Conservation (phyloP, 2,329 filamentous ascomycete species). For the Aspergillus puulaauensis region DNA sequence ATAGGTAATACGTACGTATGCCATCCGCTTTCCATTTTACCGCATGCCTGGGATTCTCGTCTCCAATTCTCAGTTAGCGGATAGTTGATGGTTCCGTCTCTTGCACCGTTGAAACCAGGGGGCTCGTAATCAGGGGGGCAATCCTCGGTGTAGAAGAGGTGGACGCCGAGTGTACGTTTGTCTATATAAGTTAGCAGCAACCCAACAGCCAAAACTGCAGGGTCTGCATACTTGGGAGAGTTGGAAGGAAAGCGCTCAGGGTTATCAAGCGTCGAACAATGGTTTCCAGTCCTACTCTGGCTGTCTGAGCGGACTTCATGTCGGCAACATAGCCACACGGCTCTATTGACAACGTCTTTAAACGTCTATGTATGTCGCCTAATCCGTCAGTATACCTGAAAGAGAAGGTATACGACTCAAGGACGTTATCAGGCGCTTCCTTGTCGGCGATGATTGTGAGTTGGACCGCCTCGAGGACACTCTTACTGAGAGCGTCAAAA, state of each 20-base stretch:
- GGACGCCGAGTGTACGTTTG: slow-evolving; percentile 43
- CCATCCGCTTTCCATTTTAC: slow-evolving; percentile 37
- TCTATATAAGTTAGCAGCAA: slow-evolving; percentile 20
- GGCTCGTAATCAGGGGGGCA: slow-evolving; percentile 42
- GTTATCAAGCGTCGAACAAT: slow-evolving; percentile 44
- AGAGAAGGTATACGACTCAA: slow-evolving; percentile 52
- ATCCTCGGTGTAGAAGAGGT: slow-evolving; percentile 46
- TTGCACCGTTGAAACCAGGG: slow-evolving; percentile 37
- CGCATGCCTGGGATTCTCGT: slow-evolving; percentile 33
- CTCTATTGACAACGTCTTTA: slow-evolving; percentile 29
- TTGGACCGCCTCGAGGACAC: slow-evolving; percentile 47
- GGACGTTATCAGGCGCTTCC: slow-evolving; percentile 35
- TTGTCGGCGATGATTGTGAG: slow-evolving; percentile 46
- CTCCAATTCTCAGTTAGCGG: slow-evolving; percentile 39
- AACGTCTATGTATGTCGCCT: slow-evolving; percentile 31
- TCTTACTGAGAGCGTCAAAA: slow-evolving; percentile 46
- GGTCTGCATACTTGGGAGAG: slow-evolving; percentile 41
- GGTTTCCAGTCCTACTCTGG: slow-evolving; percentile 42
- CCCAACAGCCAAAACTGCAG: too few relatives aligned
- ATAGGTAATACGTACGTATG: slow-evolving; percentile 35
- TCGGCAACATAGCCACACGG: slow-evolving; percentile 30
- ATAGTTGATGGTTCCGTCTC: slow-evolving; percentile 34
- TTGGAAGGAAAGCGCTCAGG: slow-evolving; percentile 39
- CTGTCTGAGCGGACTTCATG: slow-evolving; percentile 39
- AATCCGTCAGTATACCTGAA: slow-evolving; percentile 42